A percentile compares a stretch with the other conserved stretches of the same genome.
Conservation (phyloP, 306 rosid species). For the Neltuma alba region DNA sequence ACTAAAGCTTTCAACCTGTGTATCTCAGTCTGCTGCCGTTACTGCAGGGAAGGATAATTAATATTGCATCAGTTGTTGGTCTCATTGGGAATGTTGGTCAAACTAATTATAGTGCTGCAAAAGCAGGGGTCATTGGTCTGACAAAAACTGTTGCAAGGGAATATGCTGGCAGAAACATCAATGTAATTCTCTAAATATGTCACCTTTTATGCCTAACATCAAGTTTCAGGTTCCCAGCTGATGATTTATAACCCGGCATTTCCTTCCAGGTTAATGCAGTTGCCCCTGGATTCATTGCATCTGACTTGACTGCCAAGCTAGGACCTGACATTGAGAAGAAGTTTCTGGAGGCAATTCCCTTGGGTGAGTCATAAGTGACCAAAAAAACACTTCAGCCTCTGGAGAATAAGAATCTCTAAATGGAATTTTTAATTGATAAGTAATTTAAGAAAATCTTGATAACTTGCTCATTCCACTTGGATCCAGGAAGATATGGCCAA, state of each 20-base stretch:
- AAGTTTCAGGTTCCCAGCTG: background rate
- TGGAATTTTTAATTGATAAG: background rate
- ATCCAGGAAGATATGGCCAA: conserved; percentile 79
- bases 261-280: conserved; percentile 77
- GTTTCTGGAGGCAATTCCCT: conserved; percentile 63
- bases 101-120: conserved; percentile 94
- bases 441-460: conserved; percentile 7
- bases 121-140: conserved; percentile 91
- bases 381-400: background rate
- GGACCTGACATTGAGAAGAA: conserved; percentile 73
- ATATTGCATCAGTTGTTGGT: conserved; percentile 82
- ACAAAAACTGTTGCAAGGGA: conserved; percentile 86
- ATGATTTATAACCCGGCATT: conserved; percentile 5
- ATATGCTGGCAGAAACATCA: conserved; percentile 80
- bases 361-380: conserved; percentile 48
- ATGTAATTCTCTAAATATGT: conserved; percentile 38
- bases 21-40: conserved; percentile 19
- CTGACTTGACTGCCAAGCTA: conserved; percentile 85
- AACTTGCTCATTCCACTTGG: conserved; percentile 4
- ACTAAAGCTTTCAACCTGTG: conserved; percentile 9
- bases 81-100: conserved; percentile 81
- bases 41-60: conserved; percentile 85
- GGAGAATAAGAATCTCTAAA: background rate
- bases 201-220: background rate
- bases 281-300: conserved; percentile 87